A percentile compares a stretch with the other conserved stretches of the same genome.
Conservation (phyloP, 768 basidiomycete genomes). For the Mycena haematopus region DNA sequence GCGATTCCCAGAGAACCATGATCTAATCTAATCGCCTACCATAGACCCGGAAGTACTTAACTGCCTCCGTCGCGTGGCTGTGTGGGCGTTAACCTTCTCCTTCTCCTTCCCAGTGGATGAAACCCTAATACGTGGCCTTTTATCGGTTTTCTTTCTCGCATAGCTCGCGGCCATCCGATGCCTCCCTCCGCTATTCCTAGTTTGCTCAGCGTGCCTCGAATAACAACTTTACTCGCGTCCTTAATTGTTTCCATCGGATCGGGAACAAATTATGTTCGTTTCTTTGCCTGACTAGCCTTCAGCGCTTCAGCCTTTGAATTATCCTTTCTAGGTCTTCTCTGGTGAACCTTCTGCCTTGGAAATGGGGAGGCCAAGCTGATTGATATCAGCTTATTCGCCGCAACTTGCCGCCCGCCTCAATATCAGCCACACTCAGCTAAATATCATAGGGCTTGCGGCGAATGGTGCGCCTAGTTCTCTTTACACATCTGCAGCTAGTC, state of each 20-base stretch:
- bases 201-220: conserved; percentile 23
- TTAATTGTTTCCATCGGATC: conserved; percentile 27
- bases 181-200: conserved; percentile 5
- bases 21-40: no score
- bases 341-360: conserved; percentile 8
- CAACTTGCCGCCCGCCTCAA: conserved; percentile 81
- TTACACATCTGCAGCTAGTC: neutral
- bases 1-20: no score
- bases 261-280: conserved; percentile 30
- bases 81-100: no score
- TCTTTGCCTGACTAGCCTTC: no score
- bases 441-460: conserved; percentile 82
- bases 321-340: conserved; percentile 26
- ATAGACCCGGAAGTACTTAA: no score
- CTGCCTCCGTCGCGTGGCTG: no score
- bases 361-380: neutral
- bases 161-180: conserved; percentile 3
- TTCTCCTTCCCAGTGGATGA: no score
- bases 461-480: conserved; percentile 58
- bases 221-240: conserved; percentile 25
- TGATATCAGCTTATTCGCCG: conserved; percentile 76
- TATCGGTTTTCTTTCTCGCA: neutral
- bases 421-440: conserved; percentile 81
- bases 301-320: neutral
- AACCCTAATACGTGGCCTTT: no score